phyloP scores from a whole-genome alignment of 139 green algal genomes.

The Tetratostichococcus sp. region DNA sequence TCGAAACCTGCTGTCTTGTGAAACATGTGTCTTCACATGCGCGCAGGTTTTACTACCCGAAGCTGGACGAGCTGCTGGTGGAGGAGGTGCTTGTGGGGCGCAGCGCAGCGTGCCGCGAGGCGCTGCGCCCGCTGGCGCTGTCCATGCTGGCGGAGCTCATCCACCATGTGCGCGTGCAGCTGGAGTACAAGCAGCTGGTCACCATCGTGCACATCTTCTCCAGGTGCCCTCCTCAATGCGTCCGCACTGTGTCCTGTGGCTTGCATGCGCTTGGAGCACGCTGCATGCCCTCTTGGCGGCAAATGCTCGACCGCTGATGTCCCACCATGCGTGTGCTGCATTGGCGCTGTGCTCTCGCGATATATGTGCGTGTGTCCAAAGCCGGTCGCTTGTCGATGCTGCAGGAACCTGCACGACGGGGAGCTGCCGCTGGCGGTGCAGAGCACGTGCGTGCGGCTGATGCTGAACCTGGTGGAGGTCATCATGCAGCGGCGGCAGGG shows the following conservation, averaged over 20 bases:
- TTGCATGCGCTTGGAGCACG: no score
- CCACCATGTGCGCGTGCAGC: slow-evolving; percentile 50
- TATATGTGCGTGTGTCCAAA: no score
- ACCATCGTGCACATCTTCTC: slow-evolving; percentile 65
- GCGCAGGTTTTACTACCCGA: slow-evolving; percentile 1
- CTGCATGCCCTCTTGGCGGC: no score
- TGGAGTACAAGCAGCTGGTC: slow-evolving; percentile 60
- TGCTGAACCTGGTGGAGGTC: slow-evolving; percentile 85
- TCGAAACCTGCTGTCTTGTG: no score
- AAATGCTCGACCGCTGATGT: no score
- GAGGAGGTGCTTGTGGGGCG: slow-evolving; percentile 73
- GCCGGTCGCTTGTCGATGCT: no score
- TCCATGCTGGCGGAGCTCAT: slow-evolving; percentile 81
- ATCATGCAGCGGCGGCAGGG: slow-evolving; percentile 48
- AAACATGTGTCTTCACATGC: no score
- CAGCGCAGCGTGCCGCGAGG: slow-evolving; percentile 61
- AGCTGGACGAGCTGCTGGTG: slow-evolving; percentile 68
- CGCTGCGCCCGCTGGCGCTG: slow-evolving; percentile 72
- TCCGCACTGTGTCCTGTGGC: not conserved
- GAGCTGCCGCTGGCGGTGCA: slow-evolving; percentile 57
- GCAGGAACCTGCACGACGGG: slow-evolving; percentile 62
- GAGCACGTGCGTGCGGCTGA: slow-evolving; percentile 75
- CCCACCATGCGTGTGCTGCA: no score
- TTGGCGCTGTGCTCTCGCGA: no score
- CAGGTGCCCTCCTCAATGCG: slow-evolving; percentile 4